Conservation (phyloP, 2,329 filamentous ascomycete genomes). For the Knoxdaviesia capensis region DNA sequence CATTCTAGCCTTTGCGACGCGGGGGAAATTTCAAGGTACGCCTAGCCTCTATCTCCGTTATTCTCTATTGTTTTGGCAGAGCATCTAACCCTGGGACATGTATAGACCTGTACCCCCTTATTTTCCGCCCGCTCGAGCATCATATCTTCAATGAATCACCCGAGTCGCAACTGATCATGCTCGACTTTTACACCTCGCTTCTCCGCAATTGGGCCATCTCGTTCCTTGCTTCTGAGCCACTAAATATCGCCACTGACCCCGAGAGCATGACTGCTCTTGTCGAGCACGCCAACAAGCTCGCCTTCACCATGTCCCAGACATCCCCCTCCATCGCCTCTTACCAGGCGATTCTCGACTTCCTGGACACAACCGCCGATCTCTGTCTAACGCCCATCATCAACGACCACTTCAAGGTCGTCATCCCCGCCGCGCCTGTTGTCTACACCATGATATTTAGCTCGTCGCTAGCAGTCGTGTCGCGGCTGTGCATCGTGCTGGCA, state of each 20-base stretch:
- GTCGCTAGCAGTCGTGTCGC: constrained; percentile 43
- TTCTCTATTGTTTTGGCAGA: no score
- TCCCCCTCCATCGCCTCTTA: constrained; percentile 20
- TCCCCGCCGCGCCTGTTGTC: constrained; percentile 46
- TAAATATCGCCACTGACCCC: constrained; percentile 14
- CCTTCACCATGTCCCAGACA: constrained; percentile 38
- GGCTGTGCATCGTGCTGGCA: constrained; percentile 48
- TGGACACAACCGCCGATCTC: constrained; percentile 38
- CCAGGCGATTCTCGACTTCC: constrained; percentile 48
- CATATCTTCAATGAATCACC: constrained; percentile 26
- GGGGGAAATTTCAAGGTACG: constrained; percentile 35
- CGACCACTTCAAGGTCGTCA: constrained; percentile 39
- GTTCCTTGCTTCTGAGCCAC: constrained; percentile 18
- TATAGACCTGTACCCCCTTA: constrained; percentile 27
- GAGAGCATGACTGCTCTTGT: constrained; percentile 20
- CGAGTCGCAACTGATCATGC: constrained; percentile 34
- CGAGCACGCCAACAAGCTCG: constrained; percentile 31
- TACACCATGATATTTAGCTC: constrained; percentile 51
- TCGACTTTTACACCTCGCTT: constrained; percentile 47
- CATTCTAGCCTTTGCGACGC: constrained; percentile 32
- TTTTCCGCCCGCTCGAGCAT: constrained; percentile 30
- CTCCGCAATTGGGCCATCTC: constrained; percentile 37
- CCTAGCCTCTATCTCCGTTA: background rate
- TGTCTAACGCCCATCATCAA: constrained; percentile 29
- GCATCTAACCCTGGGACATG: background rate